Evolutionary conservation across 176 grass and related monocot species (phyloP).

Genomic region (Oryza glaberrima): DNA sequence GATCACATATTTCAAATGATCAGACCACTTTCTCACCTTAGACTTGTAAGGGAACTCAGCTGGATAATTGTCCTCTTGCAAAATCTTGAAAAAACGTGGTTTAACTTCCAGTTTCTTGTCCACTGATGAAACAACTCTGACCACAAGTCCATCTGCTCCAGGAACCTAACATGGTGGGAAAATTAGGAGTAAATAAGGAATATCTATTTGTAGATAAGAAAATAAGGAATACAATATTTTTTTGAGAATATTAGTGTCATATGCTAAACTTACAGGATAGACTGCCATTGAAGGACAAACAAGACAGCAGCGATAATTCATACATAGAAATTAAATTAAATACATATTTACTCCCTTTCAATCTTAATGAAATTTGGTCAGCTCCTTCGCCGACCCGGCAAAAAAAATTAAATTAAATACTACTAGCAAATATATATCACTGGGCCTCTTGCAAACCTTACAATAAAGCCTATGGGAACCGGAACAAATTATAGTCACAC

Average conservation of each 20-base stretch:
- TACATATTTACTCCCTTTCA: background rate
- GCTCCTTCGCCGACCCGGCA: too few relatives aligned
- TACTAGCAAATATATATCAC: slow-evolving; percentile 14
- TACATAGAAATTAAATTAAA: background rate
- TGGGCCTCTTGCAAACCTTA: background rate
- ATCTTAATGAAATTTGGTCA: too few relatives aligned
- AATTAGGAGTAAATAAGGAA: slow-evolving; percentile 38
- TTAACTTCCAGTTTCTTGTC: slow-evolving; percentile 96
- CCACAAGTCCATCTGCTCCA: slow-evolving; percentile 81
- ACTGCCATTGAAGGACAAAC: background rate
- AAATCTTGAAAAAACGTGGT: slow-evolving; percentile 76
- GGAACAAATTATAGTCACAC: slow-evolving; percentile 5
- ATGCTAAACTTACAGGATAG: slow-evolving; percentile 7
- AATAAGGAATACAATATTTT: slow-evolving; percentile 14
- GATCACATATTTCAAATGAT: too few relatives aligned
- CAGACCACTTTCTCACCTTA: slow-evolving; percentile 57
- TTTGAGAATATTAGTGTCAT: slow-evolving; percentile 24
- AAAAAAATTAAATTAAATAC: background rate
- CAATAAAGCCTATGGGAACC: slow-evolving; percentile 10
- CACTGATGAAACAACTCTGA: slow-evolving; percentile 97
- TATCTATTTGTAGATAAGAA: background rate
- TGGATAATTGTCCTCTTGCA: slow-evolving; percentile 82
- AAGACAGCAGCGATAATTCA: background rate
- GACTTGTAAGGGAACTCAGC: slow-evolving; percentile 94
- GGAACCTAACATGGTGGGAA: slow-evolving; percentile 58